Conservation (phyloP, 768 basidiomycete species). For the Hericium coralloides region DNA sequence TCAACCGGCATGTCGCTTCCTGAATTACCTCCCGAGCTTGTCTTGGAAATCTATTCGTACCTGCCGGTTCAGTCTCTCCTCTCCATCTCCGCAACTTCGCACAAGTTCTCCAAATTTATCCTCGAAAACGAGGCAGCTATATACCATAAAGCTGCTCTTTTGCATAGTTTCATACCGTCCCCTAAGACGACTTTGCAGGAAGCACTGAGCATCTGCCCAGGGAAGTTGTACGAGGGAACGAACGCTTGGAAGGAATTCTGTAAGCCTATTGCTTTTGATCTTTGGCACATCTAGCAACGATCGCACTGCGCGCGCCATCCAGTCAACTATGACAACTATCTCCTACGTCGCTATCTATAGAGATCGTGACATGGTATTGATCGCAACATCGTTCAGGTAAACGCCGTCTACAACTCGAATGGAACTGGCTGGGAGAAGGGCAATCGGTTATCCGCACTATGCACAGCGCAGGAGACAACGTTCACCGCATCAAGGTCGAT, state of each 20-base stretch:
- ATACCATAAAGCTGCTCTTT: conserved; percentile 48
- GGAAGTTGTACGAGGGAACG: conserved; percentile 29
- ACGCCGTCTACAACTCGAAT: conserved; percentile 34
- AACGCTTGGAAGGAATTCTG: conserved; percentile 53
- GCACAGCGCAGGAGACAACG: conserved; percentile 24
- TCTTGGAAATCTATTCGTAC: conserved; percentile 39
- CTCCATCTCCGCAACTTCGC: conserved; percentile 30
- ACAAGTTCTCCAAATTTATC: conserved; percentile 39
- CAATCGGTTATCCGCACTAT: conserved; percentile 31
- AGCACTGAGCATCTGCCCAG: conserved; percentile 22
- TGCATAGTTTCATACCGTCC: conserved; percentile 37
- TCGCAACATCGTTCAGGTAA: conserved; percentile 28
- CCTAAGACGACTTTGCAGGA: conserved; percentile 21
- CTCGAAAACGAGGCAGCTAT: conserved; percentile 37
- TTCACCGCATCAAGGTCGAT: conserved; percentile 76
- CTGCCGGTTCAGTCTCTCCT: conserved; percentile 39
- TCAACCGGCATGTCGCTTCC: conserved; percentile 24
- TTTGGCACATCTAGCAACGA: not conserved
- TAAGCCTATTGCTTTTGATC: conserved; percentile 23
- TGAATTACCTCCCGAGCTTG: conserved; percentile 48
- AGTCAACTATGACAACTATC: not conserved
- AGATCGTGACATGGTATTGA: not conserved
- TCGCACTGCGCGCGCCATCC: not conserved
- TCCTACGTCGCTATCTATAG: not conserved
- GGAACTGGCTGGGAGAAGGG: conserved; percentile 47